Percentiles rank a stretch among this genome's conserved stretches.
Evolutionary conservation across 75 land plant species (phyloP).

Genomic region (Picea glauca): DNA sequence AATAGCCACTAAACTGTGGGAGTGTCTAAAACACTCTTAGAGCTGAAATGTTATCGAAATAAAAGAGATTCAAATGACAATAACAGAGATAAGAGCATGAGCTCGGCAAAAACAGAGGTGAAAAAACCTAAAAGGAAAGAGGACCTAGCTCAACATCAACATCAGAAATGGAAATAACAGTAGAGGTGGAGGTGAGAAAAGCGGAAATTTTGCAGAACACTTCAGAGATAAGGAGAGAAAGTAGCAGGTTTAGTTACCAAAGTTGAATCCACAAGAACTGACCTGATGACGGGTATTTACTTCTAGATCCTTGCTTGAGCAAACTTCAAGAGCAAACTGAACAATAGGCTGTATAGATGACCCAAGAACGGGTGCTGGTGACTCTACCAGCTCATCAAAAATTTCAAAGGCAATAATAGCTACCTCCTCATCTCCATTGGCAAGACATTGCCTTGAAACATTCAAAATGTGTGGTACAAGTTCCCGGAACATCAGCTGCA

Average conservation of each 20-base stretch:
- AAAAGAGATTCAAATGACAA: too few species aligned
- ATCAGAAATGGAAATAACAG: too few species aligned
- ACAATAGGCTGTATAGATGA: slow-evolving; percentile 82
- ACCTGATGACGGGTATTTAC: slow-evolving; percentile 93
- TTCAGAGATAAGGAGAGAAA: neutral
- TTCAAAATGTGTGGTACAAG: slow-evolving; percentile 81
- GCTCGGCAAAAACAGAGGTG: too few species aligned
- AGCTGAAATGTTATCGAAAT: too few species aligned
- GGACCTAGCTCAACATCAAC: too few species aligned
- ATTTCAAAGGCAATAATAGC: slow-evolving; percentile 95
- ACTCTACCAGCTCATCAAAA: slow-evolving; percentile 97
- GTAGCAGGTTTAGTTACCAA: neutral
- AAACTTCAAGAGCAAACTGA: slow-evolving; percentile 96
- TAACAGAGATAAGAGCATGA: too few species aligned
- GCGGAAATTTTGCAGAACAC: neutral
- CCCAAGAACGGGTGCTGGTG: slow-evolving; percentile 94
- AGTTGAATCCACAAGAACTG: neutral
- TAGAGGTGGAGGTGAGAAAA: neutral
- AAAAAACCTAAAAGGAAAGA: too few species aligned
- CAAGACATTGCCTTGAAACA: slow-evolving; percentile 87
- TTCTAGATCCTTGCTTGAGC: slow-evolving; percentile 76
- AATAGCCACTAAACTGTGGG: too few species aligned
- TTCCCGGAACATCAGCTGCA: slow-evolving; percentile 85
- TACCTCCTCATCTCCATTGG: slow-evolving; percentile 88
- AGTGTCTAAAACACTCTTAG: too few species aligned